Evolutionary conservation across 495 filamentous ascomycete species (phyloP).

Genomic region (Xylaria acuta): DNA sequence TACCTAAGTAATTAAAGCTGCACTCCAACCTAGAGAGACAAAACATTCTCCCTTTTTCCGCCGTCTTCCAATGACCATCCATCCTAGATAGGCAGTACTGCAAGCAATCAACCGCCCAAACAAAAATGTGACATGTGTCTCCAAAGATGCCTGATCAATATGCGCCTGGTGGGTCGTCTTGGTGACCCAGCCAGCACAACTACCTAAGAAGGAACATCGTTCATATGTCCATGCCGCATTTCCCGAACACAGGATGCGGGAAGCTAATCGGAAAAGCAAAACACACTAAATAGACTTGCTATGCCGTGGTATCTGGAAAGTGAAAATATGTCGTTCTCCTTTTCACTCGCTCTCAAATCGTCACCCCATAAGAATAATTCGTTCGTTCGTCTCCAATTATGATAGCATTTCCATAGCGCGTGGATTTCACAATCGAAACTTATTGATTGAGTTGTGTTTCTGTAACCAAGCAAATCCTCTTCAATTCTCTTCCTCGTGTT

Average conservation of each 20-base stretch:
- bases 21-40: not conserved
- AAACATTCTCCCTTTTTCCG: conserved; percentile 8
- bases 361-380: conserved; percentile 21
- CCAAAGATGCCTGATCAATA: not conserved
- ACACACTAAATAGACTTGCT: conserved; percentile 17
- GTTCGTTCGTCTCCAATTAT: conserved; percentile 15
- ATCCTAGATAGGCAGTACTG: conserved; percentile 5
- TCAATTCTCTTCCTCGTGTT: conserved; percentile 71
- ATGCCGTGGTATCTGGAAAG: conserved; percentile 26
- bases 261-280: conserved; percentile 1
- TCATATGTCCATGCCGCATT: conserved; percentile 6
- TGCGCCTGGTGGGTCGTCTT: not conserved
- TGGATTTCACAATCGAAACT: conserved; percentile 8
- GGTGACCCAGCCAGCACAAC: not conserved
- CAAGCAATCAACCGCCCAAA: not conserved
- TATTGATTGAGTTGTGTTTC: not conserved
- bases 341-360: conserved; percentile 15
- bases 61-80: not conserved
- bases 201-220: not conserved
- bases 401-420: not conserved
- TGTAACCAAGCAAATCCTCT: conserved; percentile 4
- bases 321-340: conserved; percentile 14
- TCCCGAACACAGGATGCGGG: not conserved
- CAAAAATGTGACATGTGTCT: not conserved
- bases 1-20: not conserved